These are phyloP conservation scores for Diplogelasinospora grovesii DNA, from an alignment of 495 filamentous ascomycete species.

Conservation along the genomic window DNA sequence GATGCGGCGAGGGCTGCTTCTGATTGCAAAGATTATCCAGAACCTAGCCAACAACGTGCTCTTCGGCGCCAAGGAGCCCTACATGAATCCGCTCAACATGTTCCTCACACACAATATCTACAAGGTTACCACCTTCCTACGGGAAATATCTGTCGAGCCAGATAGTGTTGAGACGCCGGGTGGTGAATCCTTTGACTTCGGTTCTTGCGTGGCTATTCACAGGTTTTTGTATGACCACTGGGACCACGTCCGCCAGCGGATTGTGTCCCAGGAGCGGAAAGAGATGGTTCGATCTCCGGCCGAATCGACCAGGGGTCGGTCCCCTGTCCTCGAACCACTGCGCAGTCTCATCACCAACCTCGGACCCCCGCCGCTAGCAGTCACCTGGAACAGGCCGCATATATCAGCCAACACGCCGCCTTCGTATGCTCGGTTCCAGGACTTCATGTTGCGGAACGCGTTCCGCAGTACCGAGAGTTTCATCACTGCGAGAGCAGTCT, in stretches of 20 bases:
- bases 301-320: conserved; percentile 37
- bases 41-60: conserved; percentile 64
- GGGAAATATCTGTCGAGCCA: conserved; percentile 53
- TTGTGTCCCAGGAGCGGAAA: conserved; percentile 50
- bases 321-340: conserved; percentile 46
- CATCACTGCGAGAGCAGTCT: conserved; percentile 53
- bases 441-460: conserved; percentile 63
- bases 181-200: conserved; percentile 59
- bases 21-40: conserved; percentile 63
- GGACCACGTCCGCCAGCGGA: conserved; percentile 57
- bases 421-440: conserved; percentile 58
- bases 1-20: conserved; percentile 56
- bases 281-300: conserved; percentile 44
- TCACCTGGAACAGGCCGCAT: conserved; percentile 56
- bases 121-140: conserved; percentile 53
- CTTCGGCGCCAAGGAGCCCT: conserved; percentile 63
- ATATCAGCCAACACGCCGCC: conserved; percentile 51
- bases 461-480: conserved; percentile 54
- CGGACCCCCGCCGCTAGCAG: conserved; percentile 56
- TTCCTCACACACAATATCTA: conserved; percentile 60
- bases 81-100: conserved; percentile 61
- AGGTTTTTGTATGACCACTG: conserved; percentile 63
- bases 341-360: conserved; percentile 54
- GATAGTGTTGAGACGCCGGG: conserved; percentile 22
- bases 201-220: conserved; percentile 57